These are phyloP conservation scores for Lophiotrema nucula DNA, from an alignment of 495 filamentous ascomycete genomes.

Conservation along the genomic window DNA sequence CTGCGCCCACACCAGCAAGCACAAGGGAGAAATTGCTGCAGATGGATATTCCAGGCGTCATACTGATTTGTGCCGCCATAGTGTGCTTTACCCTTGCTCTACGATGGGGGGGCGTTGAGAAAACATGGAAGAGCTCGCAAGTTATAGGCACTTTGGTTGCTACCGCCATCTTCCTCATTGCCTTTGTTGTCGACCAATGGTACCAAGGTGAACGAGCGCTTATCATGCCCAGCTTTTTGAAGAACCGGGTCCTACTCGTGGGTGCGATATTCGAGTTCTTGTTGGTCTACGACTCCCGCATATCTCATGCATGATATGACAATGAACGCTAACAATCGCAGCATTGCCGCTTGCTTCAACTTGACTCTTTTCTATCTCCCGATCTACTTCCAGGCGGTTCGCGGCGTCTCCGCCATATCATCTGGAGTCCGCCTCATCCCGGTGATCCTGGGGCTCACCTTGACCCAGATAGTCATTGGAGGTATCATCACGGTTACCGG, in stretches of 20 bases:
- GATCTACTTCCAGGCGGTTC: constrained; percentile 39
- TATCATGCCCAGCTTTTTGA: not conserved
- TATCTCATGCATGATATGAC: too few relatives aligned
- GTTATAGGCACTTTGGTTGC: constrained; percentile 53
- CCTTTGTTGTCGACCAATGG: constrained; percentile 22
- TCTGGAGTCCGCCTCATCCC: constrained; percentile 36
- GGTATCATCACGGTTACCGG: not conserved
- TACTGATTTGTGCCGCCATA: constrained; percentile 28
- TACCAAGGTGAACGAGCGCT: constrained; percentile 22
- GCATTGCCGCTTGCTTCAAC: constrained; percentile 4
- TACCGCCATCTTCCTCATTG: constrained; percentile 27
- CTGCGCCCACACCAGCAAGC: constrained; percentile 24
- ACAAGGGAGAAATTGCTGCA: constrained; percentile 35
- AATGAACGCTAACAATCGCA: too few relatives aligned
- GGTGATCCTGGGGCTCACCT: constrained; percentile 44
- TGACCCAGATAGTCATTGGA: constrained; percentile 1
- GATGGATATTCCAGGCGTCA: constrained; percentile 31
- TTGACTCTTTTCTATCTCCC: constrained; percentile 37
- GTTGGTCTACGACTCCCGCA: too few relatives aligned
- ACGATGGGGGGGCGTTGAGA: constrained; percentile 33
- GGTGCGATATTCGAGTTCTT: not conserved
- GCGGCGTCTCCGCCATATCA: constrained; percentile 14
- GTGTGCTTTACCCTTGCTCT: constrained; percentile 33
- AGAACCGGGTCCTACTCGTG: not conserved
- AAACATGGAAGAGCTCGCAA: constrained; percentile 36